phyloP scores from a whole-genome alignment of 257 asterid species.

The Parsonsia alboflavescens region DNA sequence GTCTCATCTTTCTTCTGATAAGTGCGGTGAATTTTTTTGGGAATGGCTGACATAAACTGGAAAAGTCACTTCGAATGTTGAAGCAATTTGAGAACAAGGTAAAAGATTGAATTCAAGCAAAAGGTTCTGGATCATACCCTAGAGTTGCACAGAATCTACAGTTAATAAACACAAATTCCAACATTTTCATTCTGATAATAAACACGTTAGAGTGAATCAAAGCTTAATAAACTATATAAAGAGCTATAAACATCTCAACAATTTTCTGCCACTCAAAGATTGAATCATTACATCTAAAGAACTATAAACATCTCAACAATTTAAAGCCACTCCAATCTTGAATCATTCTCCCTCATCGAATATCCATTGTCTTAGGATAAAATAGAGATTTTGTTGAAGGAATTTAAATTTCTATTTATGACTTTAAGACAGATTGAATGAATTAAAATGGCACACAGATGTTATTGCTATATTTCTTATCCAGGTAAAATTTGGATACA shows the following conservation, averaged over 20 bases:
- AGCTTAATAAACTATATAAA: neutral
- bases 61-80: neutral
- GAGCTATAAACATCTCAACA: too few species aligned
- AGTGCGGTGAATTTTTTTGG: neutral
- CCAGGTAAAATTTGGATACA: neutral
- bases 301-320: too few species aligned
- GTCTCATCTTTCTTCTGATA: neutral
- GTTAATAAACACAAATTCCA: neutral
- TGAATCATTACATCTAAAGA: neutral
- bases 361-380: neutral
- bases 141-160: neutral
- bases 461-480: neutral
- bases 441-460: neutral
- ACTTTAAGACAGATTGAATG: neutral
- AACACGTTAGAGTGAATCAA: neutral
- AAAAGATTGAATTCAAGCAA: neutral
- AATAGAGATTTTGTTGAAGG: neutral
- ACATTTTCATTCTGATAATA: neutral
- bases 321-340: neutral
- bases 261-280: neutral
- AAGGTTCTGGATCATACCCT: neutral
- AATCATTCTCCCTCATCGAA: neutral
- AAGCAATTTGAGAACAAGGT: neutral
- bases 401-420: neutral
- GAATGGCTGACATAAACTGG: neutral